Evolutionary conservation across 176 grass and related monocot genomes (phyloP).

Genomic region (Stipa capillata): DNA sequence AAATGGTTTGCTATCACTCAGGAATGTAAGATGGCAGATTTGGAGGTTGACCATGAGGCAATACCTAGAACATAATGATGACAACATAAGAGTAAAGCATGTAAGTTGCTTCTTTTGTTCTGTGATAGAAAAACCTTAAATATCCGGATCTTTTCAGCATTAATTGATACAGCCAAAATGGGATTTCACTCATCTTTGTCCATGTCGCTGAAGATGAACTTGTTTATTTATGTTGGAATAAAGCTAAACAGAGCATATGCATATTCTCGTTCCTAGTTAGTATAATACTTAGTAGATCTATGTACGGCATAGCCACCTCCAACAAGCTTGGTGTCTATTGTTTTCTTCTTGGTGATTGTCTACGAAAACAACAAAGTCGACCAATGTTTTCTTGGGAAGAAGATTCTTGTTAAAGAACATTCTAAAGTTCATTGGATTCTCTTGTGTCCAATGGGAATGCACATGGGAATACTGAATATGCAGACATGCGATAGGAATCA

Average conservation of each 20-base stretch:
- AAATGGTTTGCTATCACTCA: background rate
- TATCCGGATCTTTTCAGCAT: too few species aligned
- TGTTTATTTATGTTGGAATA: background rate
- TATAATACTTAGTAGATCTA: conserved; percentile 15
- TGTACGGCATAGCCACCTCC: background rate
- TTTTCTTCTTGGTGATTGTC: conserved; percentile 1
- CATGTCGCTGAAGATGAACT: too few species aligned
- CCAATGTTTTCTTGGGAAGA: background rate
- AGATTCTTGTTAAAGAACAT: background rate
- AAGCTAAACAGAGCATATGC: background rate
- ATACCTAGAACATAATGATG: background rate
- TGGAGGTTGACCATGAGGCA: background rate
- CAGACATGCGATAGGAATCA: background rate
- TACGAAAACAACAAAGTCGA: background rate
- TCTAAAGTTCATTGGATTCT: background rate
- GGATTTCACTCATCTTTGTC: too few species aligned
- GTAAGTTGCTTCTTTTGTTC: background rate
- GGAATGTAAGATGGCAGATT: background rate
- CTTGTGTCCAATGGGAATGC: background rate
- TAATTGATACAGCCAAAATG: too few species aligned
- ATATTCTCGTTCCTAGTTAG: conserved; percentile 9
- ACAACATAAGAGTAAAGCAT: background rate
- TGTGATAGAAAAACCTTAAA: too few species aligned
- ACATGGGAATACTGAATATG: background rate
- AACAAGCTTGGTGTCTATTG: background rate